Evolutionary conservation across 345 rosid species (phyloP).

Genomic region (Gossypium stocksii): DNA sequence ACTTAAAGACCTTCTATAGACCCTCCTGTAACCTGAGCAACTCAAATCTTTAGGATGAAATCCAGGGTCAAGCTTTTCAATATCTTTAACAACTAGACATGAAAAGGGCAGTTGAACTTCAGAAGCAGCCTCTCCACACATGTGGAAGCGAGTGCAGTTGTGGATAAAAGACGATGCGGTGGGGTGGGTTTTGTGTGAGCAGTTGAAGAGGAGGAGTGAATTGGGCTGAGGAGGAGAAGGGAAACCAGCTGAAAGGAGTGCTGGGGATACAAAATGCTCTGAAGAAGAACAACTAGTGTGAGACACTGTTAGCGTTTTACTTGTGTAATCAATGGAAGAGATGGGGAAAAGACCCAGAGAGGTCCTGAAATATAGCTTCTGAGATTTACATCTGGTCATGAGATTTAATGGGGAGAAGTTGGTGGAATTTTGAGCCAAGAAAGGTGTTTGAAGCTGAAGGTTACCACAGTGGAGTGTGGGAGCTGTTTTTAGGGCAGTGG

Average conservation of each 20-base stretch:
- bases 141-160: slow-evolving; percentile 19
- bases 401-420: slow-evolving; percentile 17
- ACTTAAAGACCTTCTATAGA: slow-evolving; percentile 19
- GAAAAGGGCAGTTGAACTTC: slow-evolving; percentile 15
- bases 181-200: slow-evolving; percentile 20
- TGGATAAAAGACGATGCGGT: slow-evolving; percentile 7
- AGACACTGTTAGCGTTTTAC: slow-evolving; percentile 33
- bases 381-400: slow-evolving; percentile 47
- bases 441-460: slow-evolving; percentile 20
- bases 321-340: slow-evolving; percentile 44
- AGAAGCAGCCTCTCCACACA: slow-evolving; percentile 14
- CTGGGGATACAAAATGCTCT: slow-evolving; percentile 26
- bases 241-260: slow-evolving; percentile 37
- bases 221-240: slow-evolving; percentile 32
- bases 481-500: slow-evolving; percentile 13
- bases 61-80: slow-evolving; percentile 13
- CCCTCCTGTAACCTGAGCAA: slow-evolving; percentile 33
- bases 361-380: slow-evolving; percentile 45
- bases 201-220: slow-evolving; percentile 44
- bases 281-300: slow-evolving; percentile 37
- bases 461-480: slow-evolving; percentile 33
- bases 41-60: slow-evolving; percentile 40
- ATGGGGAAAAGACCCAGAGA: slow-evolving; percentile 40
- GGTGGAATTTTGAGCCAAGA: slow-evolving; percentile 23
- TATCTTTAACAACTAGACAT: slow-evolving; percentile 29